Conservation (phyloP, 2,329 filamentous ascomycete species). For the Leptographium lundbergii region DNA sequence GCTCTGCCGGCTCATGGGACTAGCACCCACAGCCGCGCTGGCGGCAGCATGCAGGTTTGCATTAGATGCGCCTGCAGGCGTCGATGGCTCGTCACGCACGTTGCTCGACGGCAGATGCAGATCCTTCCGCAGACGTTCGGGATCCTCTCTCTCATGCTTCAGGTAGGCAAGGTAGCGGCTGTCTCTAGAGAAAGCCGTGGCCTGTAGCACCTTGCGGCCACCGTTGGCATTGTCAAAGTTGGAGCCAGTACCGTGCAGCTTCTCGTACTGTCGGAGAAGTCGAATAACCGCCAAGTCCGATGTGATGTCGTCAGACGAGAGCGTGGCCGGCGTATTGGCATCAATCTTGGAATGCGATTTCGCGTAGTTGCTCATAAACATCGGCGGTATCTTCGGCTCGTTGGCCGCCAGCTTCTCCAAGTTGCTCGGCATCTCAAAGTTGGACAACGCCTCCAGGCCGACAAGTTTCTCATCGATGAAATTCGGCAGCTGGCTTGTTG, state of each 20-base stretch:
- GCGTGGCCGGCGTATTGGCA: constrained; percentile 39
- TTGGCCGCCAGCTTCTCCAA: constrained; percentile 42
- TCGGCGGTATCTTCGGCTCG: constrained; percentile 46
- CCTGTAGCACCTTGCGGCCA: constrained; percentile 42
- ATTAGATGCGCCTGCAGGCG: constrained; percentile 11
- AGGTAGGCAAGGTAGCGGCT: constrained; percentile 36
- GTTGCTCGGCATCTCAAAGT: constrained; percentile 45
- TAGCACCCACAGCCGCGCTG: constrained; percentile 18
- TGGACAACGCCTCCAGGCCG: constrained; percentile 47
- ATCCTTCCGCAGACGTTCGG: constrained; percentile 35
- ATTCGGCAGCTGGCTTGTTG: constrained; percentile 33
- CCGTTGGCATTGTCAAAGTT: constrained; percentile 43
- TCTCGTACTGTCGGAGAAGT: constrained; percentile 43
- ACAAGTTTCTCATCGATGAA: constrained; percentile 45
- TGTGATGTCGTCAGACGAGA: constrained; percentile 38
- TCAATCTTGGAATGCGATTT: constrained; percentile 44
- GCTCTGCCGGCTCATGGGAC: constrained; percentile 43
- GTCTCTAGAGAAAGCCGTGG: constrained; percentile 34
- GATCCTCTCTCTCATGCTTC: constrained; percentile 29
- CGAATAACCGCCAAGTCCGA: constrained; percentile 47
- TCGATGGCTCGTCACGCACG: constrained; percentile 28
- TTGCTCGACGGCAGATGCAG: constrained; percentile 35
- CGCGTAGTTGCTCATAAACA: constrained; percentile 44
- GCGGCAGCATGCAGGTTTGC: neutral
- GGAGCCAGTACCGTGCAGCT: constrained; percentile 37